These are phyloP conservation scores for Teratosphaeria epicoccoides DNA, from an alignment of 2,329 filamentous ascomycete genomes.

Conservation along the genomic window DNA sequence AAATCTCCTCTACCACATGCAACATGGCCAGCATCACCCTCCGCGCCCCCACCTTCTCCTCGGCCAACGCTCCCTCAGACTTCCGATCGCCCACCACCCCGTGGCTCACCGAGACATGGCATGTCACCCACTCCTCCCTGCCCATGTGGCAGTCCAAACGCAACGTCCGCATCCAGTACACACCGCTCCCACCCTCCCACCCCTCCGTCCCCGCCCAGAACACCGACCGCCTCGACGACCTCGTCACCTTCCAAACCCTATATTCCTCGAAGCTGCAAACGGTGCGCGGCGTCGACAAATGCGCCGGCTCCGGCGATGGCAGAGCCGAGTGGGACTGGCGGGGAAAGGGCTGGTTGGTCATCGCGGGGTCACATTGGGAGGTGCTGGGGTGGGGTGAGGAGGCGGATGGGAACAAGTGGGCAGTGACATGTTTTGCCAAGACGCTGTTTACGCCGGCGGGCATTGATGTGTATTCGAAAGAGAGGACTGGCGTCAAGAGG, in stretches of 20 bases:
- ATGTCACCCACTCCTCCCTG: constrained; percentile 64
- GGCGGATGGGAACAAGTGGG: constrained; percentile 45
- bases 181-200: constrained; percentile 34
- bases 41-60: constrained; percentile 24
- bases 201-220: constrained; percentile 22
- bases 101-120: constrained; percentile 59
- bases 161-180: constrained; percentile 74
- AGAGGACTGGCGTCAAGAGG: constrained; percentile 48
- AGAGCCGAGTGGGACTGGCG: constrained; percentile 59
- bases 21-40: constrained; percentile 15
- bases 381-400: constrained; percentile 62
- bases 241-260: constrained; percentile 58
- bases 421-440: constrained; percentile 74
- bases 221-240: constrained; percentile 53
- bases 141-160: constrained; percentile 70
- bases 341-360: constrained; percentile 62
- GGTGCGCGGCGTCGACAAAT: constrained; percentile 55
- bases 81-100: constrained; percentile 41
- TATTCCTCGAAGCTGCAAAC: constrained; percentile 43
- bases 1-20: not conserved
- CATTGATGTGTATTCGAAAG: constrained; percentile 64
- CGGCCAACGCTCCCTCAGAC: constrained; percentile 13
- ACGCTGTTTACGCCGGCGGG: constrained; percentile 77
- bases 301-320: constrained; percentile 22
- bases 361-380: constrained; percentile 71